phyloP scores from a whole-genome alignment of 2,329 filamentous ascomycete species.

The Tothia fuscella region DNA sequence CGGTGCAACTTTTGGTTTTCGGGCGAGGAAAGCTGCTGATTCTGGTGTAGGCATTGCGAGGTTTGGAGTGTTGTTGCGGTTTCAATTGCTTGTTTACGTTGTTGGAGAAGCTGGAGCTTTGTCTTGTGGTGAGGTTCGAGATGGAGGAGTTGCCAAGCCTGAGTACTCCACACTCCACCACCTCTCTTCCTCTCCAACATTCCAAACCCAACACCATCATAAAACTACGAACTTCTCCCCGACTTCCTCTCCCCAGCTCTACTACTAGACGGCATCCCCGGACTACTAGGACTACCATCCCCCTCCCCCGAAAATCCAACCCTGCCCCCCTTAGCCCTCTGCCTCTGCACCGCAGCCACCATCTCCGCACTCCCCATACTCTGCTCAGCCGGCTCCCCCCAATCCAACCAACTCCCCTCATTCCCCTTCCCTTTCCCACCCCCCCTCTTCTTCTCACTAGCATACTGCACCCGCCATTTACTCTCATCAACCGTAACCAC shows the following conservation, averaged over 20 bases:
- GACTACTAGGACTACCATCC: too few species aligned
- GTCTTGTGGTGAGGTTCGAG: neutral
- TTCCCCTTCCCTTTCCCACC: too few species aligned
- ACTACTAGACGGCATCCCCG: too few species aligned
- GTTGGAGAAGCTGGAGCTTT: neutral
- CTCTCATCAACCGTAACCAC: neutral
- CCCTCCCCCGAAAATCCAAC: too few species aligned
- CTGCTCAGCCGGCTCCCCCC: too few species aligned
- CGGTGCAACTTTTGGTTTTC: slow-evolving; percentile 70
- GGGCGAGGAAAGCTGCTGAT: slow-evolving; percentile 67
- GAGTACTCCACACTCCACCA: neutral
- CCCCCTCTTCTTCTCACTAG: too few species aligned
- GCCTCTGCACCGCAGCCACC: too few species aligned
- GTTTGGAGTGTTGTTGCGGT: neutral
- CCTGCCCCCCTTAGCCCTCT: too few species aligned
- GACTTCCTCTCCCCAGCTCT: neutral
- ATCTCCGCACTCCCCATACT: too few species aligned
- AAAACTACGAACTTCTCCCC: neutral
- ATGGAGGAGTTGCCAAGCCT: neutral
- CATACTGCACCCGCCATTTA: neutral
- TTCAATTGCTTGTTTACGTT: neutral
- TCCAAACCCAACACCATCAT: too few species aligned
- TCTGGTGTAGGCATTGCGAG: slow-evolving; percentile 67
- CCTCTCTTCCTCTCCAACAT: neutral
- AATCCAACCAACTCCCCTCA: too few species aligned